phyloP scores from a whole-genome alignment of 2,329 filamentous ascomycete genomes.

The Boeremia exigua region DNA sequence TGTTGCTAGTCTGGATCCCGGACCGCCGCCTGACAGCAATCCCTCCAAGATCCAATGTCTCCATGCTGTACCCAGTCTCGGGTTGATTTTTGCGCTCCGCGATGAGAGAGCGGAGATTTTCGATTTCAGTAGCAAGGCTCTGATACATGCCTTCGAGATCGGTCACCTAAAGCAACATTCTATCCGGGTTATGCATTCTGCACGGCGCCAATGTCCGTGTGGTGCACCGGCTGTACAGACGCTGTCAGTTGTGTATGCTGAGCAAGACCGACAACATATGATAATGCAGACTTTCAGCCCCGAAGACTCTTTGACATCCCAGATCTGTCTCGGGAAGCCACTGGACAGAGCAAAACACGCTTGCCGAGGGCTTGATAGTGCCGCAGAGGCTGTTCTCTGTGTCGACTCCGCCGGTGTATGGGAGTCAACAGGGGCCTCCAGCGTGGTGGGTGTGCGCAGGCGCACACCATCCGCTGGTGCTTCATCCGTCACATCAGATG shows the following conservation, averaged over 20 bases:
- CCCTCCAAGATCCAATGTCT: constrained; percentile 61
- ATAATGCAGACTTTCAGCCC: constrained; percentile 70
- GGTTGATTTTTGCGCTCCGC: constrained; percentile 67
- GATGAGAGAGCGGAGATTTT: constrained; percentile 65
- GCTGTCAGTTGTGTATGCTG: constrained; percentile 69
- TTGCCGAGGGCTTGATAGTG: constrained; percentile 48
- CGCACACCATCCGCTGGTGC: constrained; percentile 42
- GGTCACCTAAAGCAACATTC: constrained; percentile 65
- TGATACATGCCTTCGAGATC: constrained; percentile 68
- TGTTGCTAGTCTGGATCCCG: constrained; percentile 44
- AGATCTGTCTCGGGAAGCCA: constrained; percentile 63
- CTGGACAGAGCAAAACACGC: constrained; percentile 34
- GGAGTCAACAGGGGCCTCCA: constrained; percentile 66
- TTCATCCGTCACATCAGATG: constrained; percentile 37
- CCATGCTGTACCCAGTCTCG: constrained; percentile 64
- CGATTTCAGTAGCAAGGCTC: constrained; percentile 61
- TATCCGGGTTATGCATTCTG: constrained; percentile 65
- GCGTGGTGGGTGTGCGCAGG: constrained; percentile 68
- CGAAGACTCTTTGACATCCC: constrained; percentile 56
- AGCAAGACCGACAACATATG: constrained; percentile 65
- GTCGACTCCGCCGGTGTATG: constrained; percentile 70
- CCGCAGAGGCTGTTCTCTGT: constrained; percentile 59
- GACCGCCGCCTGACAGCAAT: constrained; percentile 45
- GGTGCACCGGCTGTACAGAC: constrained; percentile 64
- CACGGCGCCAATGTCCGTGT: constrained; percentile 58